phyloP scores from a whole-genome alignment of 2,329 filamentous ascomycete species.

The Botrytis hyacinthi region DNA sequence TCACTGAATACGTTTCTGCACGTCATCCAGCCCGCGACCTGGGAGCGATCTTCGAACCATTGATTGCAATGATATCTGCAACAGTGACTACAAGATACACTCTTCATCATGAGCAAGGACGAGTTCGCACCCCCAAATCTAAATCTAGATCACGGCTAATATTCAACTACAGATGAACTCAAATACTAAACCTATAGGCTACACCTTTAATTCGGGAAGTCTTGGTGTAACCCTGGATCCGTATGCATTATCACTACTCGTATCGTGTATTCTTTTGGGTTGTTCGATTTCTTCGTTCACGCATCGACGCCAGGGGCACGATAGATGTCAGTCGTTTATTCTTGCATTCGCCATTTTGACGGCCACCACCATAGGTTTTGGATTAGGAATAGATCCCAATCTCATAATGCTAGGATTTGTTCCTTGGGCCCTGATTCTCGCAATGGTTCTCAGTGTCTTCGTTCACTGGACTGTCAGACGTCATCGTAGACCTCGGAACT shows the following conservation, averaged over 20 bases:
- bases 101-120: slow-evolving; percentile 31
- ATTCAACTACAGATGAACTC: background rate
- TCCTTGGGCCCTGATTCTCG: slow-evolving; percentile 40
- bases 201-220: slow-evolving; percentile 23
- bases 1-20: background rate
- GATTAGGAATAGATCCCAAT: slow-evolving; percentile 33
- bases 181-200: background rate
- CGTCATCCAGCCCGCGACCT: slow-evolving; percentile 24
- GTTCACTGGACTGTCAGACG: slow-evolving; percentile 31
- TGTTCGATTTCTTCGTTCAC: slow-evolving; percentile 41
- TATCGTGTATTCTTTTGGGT: slow-evolving; percentile 40
- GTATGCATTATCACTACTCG: slow-evolving; percentile 39
- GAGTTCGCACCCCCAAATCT: slow-evolving; percentile 15
- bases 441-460: slow-evolving; percentile 40
- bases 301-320: slow-evolving; percentile 38
- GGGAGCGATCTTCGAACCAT: slow-evolving; percentile 31
- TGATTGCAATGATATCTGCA: slow-evolving; percentile 27
- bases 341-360: slow-evolving; percentile 34
- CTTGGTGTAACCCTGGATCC: slow-evolving; percentile 35
- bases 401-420: slow-evolving; percentile 40
- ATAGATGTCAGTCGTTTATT: slow-evolving; percentile 38
- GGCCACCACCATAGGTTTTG: slow-evolving; percentile 34
- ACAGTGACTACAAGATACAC: slow-evolving; percentile 34
- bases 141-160: background rate
- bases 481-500: background rate